These are phyloP conservation scores for Eucalyptus cloeziana DNA, from an alignment of 345 rosid species.

Conservation along the genomic window DNA sequence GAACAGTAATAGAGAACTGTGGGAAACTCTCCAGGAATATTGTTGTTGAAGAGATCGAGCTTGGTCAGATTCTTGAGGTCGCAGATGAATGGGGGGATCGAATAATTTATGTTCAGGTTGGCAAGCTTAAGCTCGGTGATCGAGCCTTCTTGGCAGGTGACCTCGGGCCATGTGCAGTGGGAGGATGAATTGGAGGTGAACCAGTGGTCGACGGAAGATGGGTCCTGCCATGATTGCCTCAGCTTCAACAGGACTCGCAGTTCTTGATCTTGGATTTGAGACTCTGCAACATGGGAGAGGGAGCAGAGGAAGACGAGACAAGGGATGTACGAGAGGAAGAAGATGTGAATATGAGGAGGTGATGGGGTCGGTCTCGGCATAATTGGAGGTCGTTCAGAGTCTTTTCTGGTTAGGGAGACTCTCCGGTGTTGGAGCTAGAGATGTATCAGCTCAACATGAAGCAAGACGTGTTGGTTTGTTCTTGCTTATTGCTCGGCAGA, in stretches of 20 bases:
- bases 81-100: conserved; percentile 32
- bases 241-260: conserved; percentile 20
- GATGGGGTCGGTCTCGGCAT: not conserved
- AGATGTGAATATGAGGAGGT: not conserved
- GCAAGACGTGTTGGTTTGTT: not conserved
- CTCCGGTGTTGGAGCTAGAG: not conserved
- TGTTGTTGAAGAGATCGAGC: conserved; percentile 4
- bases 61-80: rapidly evolving
- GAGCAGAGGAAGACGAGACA: not conserved
- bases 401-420: not conserved
- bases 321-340: not conserved
- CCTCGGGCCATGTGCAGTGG: conserved; percentile 49
- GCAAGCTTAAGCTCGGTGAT: not conserved
- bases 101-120: conserved; percentile 2
- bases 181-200: rapidly evolving
- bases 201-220: not conserved
- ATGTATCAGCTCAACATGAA: not conserved
- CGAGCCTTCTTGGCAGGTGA: conserved; percentile 21
- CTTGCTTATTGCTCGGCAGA: not conserved
- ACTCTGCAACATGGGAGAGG: conserved; percentile 1
- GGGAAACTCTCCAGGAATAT: conserved; percentile 26
- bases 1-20: not conserved
- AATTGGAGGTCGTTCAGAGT: not conserved
- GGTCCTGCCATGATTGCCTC: not conserved
- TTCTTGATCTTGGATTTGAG: conserved; percentile 20